Evolutionary conservation across 192 early-diverging fungal species (phyloP), one percentile per base, ranked within the genome.

Genomic region (Gryganskiella cystojenkinii): DNA sequence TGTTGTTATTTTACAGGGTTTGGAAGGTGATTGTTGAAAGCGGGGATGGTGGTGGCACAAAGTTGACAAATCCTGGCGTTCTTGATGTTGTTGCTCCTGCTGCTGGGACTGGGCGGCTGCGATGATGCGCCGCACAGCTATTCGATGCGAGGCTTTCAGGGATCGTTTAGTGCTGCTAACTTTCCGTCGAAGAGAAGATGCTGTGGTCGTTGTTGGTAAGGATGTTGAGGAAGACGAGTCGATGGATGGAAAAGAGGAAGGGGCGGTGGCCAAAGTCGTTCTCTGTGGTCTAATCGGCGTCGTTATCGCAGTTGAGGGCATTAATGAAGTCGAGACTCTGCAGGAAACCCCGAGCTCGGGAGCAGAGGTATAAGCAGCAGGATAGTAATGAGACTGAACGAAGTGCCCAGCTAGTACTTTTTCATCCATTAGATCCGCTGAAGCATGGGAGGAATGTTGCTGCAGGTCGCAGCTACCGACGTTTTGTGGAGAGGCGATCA

Each of bases 101-200:
- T 74, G 58, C 19, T 47, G 63, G n/a, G 65, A 56, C 13, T 58
- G 58, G 1, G 64, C 67, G 2, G 22, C 44, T 28, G 53, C 57
- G 60, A 68, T 74, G 51, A 74, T 68, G 20, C 65, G 72, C 3
- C 65, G 64, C 22, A 63, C 50, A 8, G 72, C 37, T 24, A 27
- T n/a, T 20, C 65, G 30, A 20, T 63, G 64, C 14, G 65, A 44
- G 5, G 72, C 44, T 31, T 76, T 67, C 37, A 56, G 65, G 0
- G 72, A 56, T 56, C 72, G 40, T 20, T 42, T 56, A 17, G 46
- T 56, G 15, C 44, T 52, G 28, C 72, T 76, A 13, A 65, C 19
- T 25, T 64, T 61, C 27, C 57, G 42, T 25, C 40, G 53, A 14
- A 74, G 20, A 9, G 70, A 20, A 9, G 59, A 34, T 33, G 69